Evolutionary conservation across 2,329 filamentous ascomycete species (phyloP).

Genomic region (Ophiostoma himal-ulmi): DNA sequence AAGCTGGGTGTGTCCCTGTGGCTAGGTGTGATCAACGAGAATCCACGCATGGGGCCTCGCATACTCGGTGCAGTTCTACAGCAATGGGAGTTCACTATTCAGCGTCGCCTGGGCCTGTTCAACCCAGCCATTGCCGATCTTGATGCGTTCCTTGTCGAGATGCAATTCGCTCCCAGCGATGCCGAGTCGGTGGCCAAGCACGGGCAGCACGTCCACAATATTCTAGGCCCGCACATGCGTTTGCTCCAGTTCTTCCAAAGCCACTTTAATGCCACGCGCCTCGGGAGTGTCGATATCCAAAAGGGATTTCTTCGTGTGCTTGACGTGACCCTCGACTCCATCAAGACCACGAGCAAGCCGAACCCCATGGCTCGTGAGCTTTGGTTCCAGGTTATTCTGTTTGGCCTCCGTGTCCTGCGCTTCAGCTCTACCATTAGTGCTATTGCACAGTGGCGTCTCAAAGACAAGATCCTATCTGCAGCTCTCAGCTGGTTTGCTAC

Average conservation of each 20-base stretch:
- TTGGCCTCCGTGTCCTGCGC: conserved; percentile 71
- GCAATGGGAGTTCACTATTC: conserved; percentile 82
- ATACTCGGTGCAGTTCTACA: conserved; percentile 81
- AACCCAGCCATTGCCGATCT: conserved; percentile 63
- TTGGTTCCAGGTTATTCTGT: conserved; percentile 81
- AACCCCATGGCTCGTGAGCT: conserved; percentile 88
- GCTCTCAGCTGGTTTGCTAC: conserved; percentile 83
- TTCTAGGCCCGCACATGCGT: conserved; percentile 79
- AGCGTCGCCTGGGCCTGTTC: conserved; percentile 75
- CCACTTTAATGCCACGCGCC: conserved; percentile 88
- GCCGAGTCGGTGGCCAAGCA: conserved; percentile 65
- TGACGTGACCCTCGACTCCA: conserved; percentile 67
- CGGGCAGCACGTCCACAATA: conserved; percentile 72
- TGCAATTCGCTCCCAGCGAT: conserved; percentile 91
- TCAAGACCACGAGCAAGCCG: conserved; percentile 57
- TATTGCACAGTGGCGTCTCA: conserved; percentile 69
- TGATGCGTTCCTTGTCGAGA: conserved; percentile 84
- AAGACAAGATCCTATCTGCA: conserved; percentile 81
- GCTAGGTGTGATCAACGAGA: conserved; percentile 96
- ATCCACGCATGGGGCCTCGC: conserved; percentile 77
- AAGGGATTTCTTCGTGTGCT: conserved; percentile 76
- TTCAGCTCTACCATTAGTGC: conserved; percentile 62
- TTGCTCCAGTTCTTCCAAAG: conserved; percentile 86
- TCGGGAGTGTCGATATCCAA: conserved; percentile 76
- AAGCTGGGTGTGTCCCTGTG: conserved; percentile 93